phyloP scores from a whole-genome alignment of 805 yeast species.

The Myxozyma nipponensis region DNA sequence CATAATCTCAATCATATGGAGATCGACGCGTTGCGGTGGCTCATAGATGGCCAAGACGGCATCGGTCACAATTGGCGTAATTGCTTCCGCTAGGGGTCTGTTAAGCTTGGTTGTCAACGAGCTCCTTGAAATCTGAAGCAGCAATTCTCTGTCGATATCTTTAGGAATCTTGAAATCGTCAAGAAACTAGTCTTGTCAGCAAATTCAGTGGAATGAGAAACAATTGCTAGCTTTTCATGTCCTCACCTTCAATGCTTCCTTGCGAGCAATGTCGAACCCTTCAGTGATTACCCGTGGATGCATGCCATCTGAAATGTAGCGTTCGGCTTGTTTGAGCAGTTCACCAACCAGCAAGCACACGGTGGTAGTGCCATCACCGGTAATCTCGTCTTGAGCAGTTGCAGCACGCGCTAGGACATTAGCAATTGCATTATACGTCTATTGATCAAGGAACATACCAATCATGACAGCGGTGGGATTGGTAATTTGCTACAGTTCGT shows the following conservation, averaged over 20 bases:
- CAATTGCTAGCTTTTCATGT: no score
- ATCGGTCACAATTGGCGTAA: conserved; percentile 93
- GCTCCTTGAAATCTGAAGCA: conserved; percentile 86
- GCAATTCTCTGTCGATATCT: conserved; percentile 75
- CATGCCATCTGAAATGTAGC: conserved; percentile 87
- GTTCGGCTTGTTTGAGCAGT: conserved; percentile 87
- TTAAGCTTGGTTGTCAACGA: conserved; percentile 85
- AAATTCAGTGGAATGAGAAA: conserved; percentile 15
- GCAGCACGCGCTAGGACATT: conserved; percentile 78
- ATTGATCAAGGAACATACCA: conserved; percentile 28
- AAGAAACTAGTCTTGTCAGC: conserved; percentile 44
- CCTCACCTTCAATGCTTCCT: conserved; percentile 49
- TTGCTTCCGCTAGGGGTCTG: conserved; percentile 67
- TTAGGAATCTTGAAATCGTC: conserved; percentile 58
- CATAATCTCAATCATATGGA: conserved; percentile 98
- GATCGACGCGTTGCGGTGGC: conserved; percentile 55
- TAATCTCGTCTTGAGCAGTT: conserved; percentile 95
- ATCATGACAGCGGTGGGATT: conserved; percentile 86
- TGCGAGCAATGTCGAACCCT: conserved; percentile 89
- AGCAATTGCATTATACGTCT: neutral
- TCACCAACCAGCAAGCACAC: conserved; percentile 94
- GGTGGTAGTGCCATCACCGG: conserved; percentile 99
- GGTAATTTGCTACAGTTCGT: conserved; percentile 65
- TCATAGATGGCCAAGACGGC: conserved; percentile 79
- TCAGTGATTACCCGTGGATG: conserved; percentile 94